Conservation (phyloP, 2,329 filamentous ascomycete species). For the Trematosphaeria pertusa region DNA sequence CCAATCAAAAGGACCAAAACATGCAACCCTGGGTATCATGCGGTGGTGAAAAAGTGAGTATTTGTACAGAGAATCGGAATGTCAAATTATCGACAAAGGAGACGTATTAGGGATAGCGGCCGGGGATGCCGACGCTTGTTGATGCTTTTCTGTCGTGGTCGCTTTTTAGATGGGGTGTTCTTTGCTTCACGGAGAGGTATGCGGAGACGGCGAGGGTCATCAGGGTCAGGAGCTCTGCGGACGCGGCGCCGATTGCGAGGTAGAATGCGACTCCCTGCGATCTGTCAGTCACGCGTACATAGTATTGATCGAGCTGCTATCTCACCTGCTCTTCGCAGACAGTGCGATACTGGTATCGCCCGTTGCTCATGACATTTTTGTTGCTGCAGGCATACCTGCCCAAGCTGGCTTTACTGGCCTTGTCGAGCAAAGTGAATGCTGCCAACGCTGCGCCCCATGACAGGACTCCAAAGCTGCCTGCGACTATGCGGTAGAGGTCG, state of each 20-base stretch:
- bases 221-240: constrained; percentile 40
- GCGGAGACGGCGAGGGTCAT: constrained; percentile 41
- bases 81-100: constrained; percentile 7
- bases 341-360: constrained; percentile 45
- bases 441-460: constrained; percentile 42
- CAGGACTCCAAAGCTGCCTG: constrained; percentile 42
- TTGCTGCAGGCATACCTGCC: constrained; percentile 45
- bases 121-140: constrained; percentile 15
- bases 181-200: constrained; percentile 30
- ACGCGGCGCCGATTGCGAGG: constrained; percentile 42
- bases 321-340: constrained; percentile 48
- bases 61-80: constrained; percentile 13
- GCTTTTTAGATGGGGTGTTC: constrained; percentile 5
- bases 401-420: constrained; percentile 46
- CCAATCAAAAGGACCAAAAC: constrained; percentile 17
- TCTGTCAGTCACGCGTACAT: constrained; percentile 21
- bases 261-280: constrained; percentile 44
- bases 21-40: constrained; percentile 22
- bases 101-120: constrained; percentile 16
- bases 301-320: not conserved
- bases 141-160: constrained; percentile 20
- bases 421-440: constrained; percentile 43
- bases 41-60: constrained; percentile 12
- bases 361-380: constrained; percentile 43
- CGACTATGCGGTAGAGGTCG: constrained; percentile 43